Percentiles rank a stretch among this genome's conserved stretches.
phyloP scores from a whole-genome alignment of 2,329 filamentous ascomycete genomes.

The Coniochaeta sp. region DNA sequence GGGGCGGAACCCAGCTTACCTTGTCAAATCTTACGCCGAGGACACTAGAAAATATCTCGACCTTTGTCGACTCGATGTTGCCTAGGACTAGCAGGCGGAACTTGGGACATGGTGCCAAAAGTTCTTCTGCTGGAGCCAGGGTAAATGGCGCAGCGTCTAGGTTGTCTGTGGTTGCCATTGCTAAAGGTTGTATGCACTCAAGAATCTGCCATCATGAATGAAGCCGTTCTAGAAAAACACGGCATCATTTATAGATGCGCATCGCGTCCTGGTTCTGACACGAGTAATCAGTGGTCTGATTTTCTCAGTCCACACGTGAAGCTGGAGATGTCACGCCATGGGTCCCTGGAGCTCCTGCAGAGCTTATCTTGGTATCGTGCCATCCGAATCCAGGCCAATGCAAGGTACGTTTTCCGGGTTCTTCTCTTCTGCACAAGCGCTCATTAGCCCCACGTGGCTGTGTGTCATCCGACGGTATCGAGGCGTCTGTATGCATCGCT shows the following conservation, averaged over 20 bases:
- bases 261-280: not conserved
- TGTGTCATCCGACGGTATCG: too few relatives aligned
- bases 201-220: not conserved
- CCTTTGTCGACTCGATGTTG: constrained; percentile 16
- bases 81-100: constrained; percentile 15
- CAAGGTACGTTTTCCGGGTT: too few relatives aligned
- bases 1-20: constrained; percentile 3
- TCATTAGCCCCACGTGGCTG: too few relatives aligned
- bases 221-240: not conserved
- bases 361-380: too few relatives aligned
- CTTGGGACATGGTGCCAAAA: constrained; percentile 13
- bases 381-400: too few relatives aligned
- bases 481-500: too few relatives aligned
- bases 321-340: not conserved
- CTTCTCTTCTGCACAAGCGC: too few relatives aligned
- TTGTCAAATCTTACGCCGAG: constrained; percentile 15
- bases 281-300: not conserved
- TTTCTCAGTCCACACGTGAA: not conserved
- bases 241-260: not conserved
- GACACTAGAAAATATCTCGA: constrained; percentile 13
- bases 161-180: not conserved
- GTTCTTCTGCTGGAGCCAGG: constrained; percentile 12
- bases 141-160: not conserved
- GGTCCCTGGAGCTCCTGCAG: too few relatives aligned
- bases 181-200: not conserved